Evolutionary conservation across 495 filamentous ascomycete genomes (phyloP), one percentile per base, ranked within the genome.

Genomic region (Penicillium ochrochloron): DNA sequence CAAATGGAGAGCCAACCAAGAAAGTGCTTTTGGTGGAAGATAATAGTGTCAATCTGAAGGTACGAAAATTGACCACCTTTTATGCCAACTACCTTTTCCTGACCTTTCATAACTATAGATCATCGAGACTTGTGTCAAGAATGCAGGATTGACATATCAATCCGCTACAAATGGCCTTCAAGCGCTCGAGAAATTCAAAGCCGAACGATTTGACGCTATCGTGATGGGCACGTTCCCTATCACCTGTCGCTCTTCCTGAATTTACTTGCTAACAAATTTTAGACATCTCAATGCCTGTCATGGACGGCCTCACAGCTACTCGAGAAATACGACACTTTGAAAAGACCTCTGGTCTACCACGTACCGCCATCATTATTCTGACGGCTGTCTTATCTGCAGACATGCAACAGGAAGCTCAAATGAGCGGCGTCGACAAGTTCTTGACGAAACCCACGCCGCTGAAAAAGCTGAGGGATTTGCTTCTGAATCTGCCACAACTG

Each of bases 281-380:
- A 82, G 85, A 88, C 57, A 84, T 90, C 39, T 84, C 83, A 50
- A 90, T 91, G 88, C 88, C 88, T 0, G 67, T 88, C 0, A 86
- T 90, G 76, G 84, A 89, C 57, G 87, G 87, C 15, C 76, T 89
- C n/a, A 82, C 85, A 53, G 81, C 86, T 5, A 86, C 87, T 4
- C 78, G 82, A 5, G 75, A 79, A 29, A 89, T 90, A 61, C 76
- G 87, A 17, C 71, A 76, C 17, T 78, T 85, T 53, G 88, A 90
- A 71, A 67, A 65, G 41, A 41, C 21, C 1, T 35, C 66, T 3
- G 50, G 61, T 14, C 59, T 54, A 14, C n/a, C 34, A 5, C 77
- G 76, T 0, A 77, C 78, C 10, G 77, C 76, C n/a, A 83, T 90
- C 42, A 84, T 90, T 33, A 84, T 87, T 0, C 75, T 90, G 10